phyloP scores from a whole-genome alignment of 352 stramenopile species.

The Phytopythium cucurbitacearum region DNA sequence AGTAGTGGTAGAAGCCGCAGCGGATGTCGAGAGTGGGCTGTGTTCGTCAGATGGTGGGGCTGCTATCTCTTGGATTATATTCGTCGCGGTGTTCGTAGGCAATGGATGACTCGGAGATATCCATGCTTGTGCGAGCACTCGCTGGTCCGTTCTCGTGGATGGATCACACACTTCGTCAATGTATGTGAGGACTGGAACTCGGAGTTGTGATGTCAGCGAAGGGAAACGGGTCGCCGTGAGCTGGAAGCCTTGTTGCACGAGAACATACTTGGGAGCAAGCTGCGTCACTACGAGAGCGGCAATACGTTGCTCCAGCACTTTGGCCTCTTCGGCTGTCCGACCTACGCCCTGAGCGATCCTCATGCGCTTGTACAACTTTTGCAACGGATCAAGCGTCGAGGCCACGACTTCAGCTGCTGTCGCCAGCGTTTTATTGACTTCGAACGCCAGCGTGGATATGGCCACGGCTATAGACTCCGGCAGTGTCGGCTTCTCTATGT shows the following conservation, averaged over 20 bases:
- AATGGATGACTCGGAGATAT: not conserved
- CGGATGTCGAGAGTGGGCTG: too few relatives aligned
- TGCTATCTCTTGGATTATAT: too few relatives aligned
- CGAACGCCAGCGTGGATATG: not conserved
- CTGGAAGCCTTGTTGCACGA: constrained; percentile 19
- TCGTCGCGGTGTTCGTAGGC: too few relatives aligned
- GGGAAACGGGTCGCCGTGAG: not conserved
- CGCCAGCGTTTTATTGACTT: not conserved
- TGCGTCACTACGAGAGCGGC: constrained; percentile 15
- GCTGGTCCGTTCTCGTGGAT: too few relatives aligned
- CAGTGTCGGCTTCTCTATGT: not conserved
- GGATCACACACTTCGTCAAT: constrained; percentile 3
- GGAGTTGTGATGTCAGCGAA: not conserved
- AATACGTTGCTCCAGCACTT: constrained; percentile 61
- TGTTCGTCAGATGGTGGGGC: too few relatives aligned
- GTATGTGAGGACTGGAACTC: not conserved
- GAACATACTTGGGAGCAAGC: constrained; percentile 3
- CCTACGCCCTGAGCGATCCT: constrained; percentile 32
- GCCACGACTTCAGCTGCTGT: not conserved
- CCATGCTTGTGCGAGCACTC: not conserved
- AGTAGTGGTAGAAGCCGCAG: too few relatives aligned
- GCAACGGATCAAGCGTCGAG: constrained; percentile 41
- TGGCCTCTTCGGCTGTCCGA: constrained; percentile 68
- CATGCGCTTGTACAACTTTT: constrained; percentile 39
- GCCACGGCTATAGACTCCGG: not conserved